A percentile compares a stretch with the other conserved stretches of the same genome.
Conservation (phyloP, 2,329 filamentous ascomycete genomes). For the Pseudogymnoascus destructans region DNA sequence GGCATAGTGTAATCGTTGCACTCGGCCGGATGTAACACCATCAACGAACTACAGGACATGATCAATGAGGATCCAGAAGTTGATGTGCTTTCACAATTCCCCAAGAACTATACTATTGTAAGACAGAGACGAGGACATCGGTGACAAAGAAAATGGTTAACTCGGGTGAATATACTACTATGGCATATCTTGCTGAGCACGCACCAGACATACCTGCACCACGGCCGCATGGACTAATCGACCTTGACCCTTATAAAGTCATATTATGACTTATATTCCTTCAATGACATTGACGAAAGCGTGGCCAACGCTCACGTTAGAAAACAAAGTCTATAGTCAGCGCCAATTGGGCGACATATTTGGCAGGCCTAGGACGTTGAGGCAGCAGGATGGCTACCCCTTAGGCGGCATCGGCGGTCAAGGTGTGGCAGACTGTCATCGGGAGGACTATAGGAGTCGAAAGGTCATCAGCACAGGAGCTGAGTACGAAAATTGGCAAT, state of each 20-base stretch:
- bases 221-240: constrained; percentile 14
- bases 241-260: constrained; percentile 8
- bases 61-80: neutral
- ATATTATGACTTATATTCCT: constrained; percentile 15
- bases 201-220: constrained; percentile 13
- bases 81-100: neutral
- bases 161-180: constrained; percentile 11
- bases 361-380: constrained; percentile 9
- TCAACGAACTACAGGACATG: neutral
- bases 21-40: too few relatives aligned
- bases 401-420: constrained; percentile 12
- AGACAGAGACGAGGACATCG: neutral
- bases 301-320: constrained; percentile 12
- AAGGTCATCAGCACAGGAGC: constrained; percentile 10
- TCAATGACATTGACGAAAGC: constrained; percentile 11
- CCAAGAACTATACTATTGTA: neutral
- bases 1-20: too few relatives aligned
- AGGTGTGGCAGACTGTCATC: constrained; percentile 11
- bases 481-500: constrained; percentile 14
- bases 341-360: constrained; percentile 10
- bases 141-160: neutral
- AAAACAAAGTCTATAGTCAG: constrained; percentile 13
- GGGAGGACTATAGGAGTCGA: constrained; percentile 11
- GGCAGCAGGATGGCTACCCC: neutral
- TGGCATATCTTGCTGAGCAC: constrained; percentile 12